Percentiles rank a stretch among this genome's conserved stretches.
Evolutionary conservation across 106 monocot genomes (phyloP).

Genomic region (Allium cepa): DNA sequence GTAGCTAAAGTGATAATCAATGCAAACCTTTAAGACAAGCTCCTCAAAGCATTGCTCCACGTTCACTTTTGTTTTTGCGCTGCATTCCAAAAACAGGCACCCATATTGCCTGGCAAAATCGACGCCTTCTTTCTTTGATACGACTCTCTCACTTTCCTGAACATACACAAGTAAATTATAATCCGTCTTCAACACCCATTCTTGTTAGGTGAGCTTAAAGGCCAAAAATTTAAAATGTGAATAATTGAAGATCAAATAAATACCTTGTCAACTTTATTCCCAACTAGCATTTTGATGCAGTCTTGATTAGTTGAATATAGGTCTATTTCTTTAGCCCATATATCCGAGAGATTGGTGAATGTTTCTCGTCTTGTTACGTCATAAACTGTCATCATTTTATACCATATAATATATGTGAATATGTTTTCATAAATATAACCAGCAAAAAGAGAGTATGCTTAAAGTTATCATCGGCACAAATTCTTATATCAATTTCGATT

Average conservation of each 20-base stretch:
- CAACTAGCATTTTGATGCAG: conserved; percentile 76
- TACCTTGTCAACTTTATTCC: conserved; percentile 83
- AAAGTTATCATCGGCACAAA: too few relatives aligned
- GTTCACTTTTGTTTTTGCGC: conserved; percentile 60
- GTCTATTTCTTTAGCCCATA: conserved; percentile 68
- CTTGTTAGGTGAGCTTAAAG: not conserved
- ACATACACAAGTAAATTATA: not conserved
- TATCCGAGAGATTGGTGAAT: conserved; percentile 61
- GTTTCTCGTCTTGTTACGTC: conserved; percentile 74
- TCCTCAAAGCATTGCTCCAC: conserved; percentile 77
- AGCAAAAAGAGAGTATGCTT: too few relatives aligned
- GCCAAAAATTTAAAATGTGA: not conserved
- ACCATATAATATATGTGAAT: too few relatives aligned
- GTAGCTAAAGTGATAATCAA: too few relatives aligned
- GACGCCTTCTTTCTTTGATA: conserved; percentile 70
- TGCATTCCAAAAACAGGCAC: conserved; percentile 64
- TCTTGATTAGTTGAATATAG: conserved; percentile 70
- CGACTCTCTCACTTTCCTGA: conserved; percentile 58
- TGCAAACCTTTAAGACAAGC: conserved; percentile 61
- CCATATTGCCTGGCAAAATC: conserved; percentile 61
- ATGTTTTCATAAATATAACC: too few relatives aligned
- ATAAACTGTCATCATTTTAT: conserved; percentile 32
- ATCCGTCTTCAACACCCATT: not conserved
- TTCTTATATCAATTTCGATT: too few relatives aligned
- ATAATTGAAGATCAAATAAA: not conserved